Base-by-base conservation (phyloP, 225 moss, liverwort and hornwort genomes). In the Polytrichum formosum region DNA sequence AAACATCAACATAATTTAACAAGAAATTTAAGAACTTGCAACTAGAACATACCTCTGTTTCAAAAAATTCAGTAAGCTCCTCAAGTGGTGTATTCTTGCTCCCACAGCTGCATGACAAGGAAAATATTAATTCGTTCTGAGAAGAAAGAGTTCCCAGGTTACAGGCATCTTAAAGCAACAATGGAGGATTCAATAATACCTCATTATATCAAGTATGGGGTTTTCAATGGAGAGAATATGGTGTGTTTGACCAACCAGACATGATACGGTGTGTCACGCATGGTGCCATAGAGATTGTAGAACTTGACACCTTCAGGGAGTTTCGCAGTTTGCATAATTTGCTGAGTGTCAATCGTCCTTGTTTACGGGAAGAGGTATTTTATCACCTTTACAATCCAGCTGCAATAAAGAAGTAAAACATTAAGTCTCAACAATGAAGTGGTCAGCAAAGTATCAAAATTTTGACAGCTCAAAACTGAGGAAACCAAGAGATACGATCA, bases 241-340 rank as follows among this genome's bases (percentile, higher is more conserved):
- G 63, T 58, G 67, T 62, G 21, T 67, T 33, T 69, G 46, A 81
- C 93, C 60, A 67, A 97, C 96, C 93, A 90, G 75, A 85, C 78
- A 84, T 97, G 96, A 76, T 88, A 81, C 18, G 96, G 96, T n/a
- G 96, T 97, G 72, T 91, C 89, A 37, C 77, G 77, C 46, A 84
- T 74, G 61, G 90, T 97, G 78, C 97, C 97, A 68, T 89, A 97
- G 22, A 97, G 82, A 76, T 97, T 97, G 53, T 94, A 97, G 73
- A 97, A 97, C 82, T 81, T 88, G n/a, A 97, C 84, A 56, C 88
- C 84, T 74, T 88, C 74, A 18, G 94, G 93, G 56, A 97, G 69
- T 75, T 87, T 89, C 31, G 97, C 97, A 28, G 84, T 84, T 27
- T 87, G 79, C 84, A 94, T 46, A 65, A 97, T 80, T 76, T 91